Base-by-base conservation (phyloP, 2,329 filamentous ascomycete genomes). In the Talaromyces sp. region DNA sequence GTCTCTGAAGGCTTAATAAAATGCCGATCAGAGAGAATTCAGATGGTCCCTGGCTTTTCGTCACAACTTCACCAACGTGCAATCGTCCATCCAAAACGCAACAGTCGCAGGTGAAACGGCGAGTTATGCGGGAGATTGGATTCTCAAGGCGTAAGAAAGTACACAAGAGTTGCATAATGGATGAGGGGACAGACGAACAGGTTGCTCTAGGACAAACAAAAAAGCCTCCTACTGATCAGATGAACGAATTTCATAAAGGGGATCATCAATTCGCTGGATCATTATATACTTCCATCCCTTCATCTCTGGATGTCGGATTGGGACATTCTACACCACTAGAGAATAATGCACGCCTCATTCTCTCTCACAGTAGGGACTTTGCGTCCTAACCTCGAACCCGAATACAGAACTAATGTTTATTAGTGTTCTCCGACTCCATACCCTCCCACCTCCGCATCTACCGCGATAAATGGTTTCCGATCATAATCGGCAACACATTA, bases 341-440 rank as follows among this genome's bases (percentile, higher is more conserved):
- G 11, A 19, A 4, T 3, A 54, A 54, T 19, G 27, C 50, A 31
- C 50, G 50, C 16, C 35, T 31, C 19, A 37, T 58, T 9, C 54
- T 58, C 5, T 27, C 33, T 4, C 54, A 58, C 19, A 58, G 54
- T 41, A 58, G 11, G 54, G 16, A 24, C 14, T 13, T 7, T 7
- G 3, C 5, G 27, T 41, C n/a, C n/a, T 16, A 2, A 31, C 27
- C 22, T 27, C 54, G 9, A 7, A 41, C 16, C 35, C 35, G 13
- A 37, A 37, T 37, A 3, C 5, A 4, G 9, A 58, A 24, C 35
- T 41, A 3, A 58, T 22, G 14, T 58, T 58, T 37, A 27, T 24
- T 16, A 60, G 41, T 48, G 58, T 60, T 60, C 41, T 60, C 58
- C 22, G 31, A 60, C 19, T 37, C 24, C 24, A 60, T 48, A 16